These are phyloP conservation scores for Lentinula edodes DNA, from an alignment of 768 basidiomycete species.

Conservation along the genomic window DNA sequence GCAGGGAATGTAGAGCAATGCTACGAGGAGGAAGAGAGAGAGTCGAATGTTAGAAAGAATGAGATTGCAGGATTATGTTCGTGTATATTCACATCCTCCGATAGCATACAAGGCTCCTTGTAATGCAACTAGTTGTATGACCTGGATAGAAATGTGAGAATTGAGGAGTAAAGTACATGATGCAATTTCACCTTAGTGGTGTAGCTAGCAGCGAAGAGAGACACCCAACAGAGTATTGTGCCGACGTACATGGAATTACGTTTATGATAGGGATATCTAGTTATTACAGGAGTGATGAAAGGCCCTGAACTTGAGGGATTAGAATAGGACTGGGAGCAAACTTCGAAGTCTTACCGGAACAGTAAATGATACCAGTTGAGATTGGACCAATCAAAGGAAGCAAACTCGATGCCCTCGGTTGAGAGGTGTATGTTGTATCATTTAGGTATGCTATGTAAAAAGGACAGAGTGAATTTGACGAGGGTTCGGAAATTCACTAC, in stretches of 20 bases:
- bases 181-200: constrained; percentile 13
- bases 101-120: constrained; percentile 27
- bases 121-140: constrained; percentile 16
- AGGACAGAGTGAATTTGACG: not conserved
- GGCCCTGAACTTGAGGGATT: constrained; percentile 9
- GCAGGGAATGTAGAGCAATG: constrained; percentile 21
- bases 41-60: not conserved
- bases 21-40: not conserved
- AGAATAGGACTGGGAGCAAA: not conserved
- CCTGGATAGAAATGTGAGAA: constrained; percentile 12
- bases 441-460: constrained; percentile 15
- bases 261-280: constrained; percentile 17
- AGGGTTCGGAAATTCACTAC: not conserved
- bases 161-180: not conserved
- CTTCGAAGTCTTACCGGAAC: constrained; percentile 15
- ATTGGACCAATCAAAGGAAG: constrained; percentile 24
- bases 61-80: not conserved
- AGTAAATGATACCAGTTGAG: constrained; percentile 24
- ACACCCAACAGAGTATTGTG: constrained; percentile 14
- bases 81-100: constrained; percentile 15
- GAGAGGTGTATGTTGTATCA: constrained; percentile 15
- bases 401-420: constrained; percentile 16
- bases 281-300: constrained; percentile 18
- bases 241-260: constrained; percentile 19
- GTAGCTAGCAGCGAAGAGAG: constrained; percentile 22